These are phyloP conservation scores for Allomyces macrogynus DNA, from an alignment of 192 early-diverging fungal species.

Conservation along the genomic window DNA sequence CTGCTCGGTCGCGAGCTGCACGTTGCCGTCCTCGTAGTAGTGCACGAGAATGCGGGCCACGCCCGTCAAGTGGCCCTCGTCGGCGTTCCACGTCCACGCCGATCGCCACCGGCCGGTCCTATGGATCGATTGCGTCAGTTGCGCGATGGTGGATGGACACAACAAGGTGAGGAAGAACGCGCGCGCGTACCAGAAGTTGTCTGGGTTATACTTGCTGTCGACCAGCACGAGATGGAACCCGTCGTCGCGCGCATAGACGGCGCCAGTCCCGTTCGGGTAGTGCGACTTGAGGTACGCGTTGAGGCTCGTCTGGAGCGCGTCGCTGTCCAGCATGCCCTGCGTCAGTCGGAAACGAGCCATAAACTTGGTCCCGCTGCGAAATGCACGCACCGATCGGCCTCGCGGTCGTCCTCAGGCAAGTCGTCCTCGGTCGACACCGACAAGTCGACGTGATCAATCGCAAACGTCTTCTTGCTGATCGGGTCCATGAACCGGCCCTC, in stretches of 20 bases:
- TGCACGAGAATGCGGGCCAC: slow-evolving; percentile 64
- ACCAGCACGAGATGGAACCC: slow-evolving; percentile 45
- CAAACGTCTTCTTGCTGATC: slow-evolving; percentile 42
- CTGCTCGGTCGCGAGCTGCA: slow-evolving; percentile 71
- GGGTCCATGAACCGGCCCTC: slow-evolving; percentile 52
- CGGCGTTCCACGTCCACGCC: slow-evolving; percentile 47
- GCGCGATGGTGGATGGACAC: not conserved
- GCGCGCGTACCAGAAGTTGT: slow-evolving; percentile 67
- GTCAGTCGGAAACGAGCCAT: too few relatives aligned
- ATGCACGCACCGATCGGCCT: slow-evolving; percentile 17
- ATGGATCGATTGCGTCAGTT: not conserved
- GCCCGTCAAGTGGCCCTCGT: slow-evolving; percentile 41
- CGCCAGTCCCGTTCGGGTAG: slow-evolving; percentile 48
- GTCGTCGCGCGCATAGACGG: slow-evolving; percentile 38
- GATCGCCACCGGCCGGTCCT: slow-evolving; percentile 90
- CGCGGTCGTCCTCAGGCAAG: slow-evolving; percentile 10
- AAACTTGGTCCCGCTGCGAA: too few relatives aligned
- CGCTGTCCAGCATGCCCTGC: too few relatives aligned
- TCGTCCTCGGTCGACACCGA: slow-evolving; percentile 14
- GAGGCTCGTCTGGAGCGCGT: slow-evolving; percentile 40
- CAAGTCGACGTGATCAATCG: slow-evolving; percentile 61
- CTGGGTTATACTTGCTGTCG: slow-evolving; percentile 76
- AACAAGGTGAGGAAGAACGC: not conserved
- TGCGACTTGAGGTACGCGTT: slow-evolving; percentile 48
- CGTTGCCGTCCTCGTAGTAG: slow-evolving; percentile 99